Base-by-base conservation (phyloP, 805 yeast species). In the Candida qinlingensis region DNA sequence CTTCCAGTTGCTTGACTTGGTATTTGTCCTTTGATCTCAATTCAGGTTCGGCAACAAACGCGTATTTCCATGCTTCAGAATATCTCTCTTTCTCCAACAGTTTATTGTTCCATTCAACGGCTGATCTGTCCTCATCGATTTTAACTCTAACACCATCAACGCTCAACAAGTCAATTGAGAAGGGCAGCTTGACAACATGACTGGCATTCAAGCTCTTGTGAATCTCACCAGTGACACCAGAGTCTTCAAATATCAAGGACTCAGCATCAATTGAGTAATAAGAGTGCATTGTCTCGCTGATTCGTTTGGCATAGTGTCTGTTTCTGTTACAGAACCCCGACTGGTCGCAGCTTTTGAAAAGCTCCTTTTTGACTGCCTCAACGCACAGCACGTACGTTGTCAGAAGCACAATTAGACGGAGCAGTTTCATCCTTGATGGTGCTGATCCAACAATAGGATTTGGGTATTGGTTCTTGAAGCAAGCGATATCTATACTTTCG, bases 271-370 rank as follows among this genome's bases (percentile, higher is more conserved):
- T 54, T 3, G 71, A 61, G 54, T 78, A 77, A 31, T 73, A 69
- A 1, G 72, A 62, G 25, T 63, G 64, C 39, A 64, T 67, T 1
- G 60, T 53, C 13, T 51, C 45, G 1, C 42, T 6, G 29, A 59
- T 55, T 44, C 58, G 52, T 26, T 39, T 36, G 1, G 88, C 87
- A 61, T 77, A 88, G 49, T 79, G 80, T 47, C 92, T 71, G 59
- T 91, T 87, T 64, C 98, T 75, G 44, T 74, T 67, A 62, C 98
- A 91, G 62, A 91, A 90, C 6, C 96, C 96, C 13, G 89, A 77
- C 58, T 85, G 83, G 6, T 73, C 79, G 65, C 98, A 91, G 11
- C 73, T 79, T 61, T 88, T 87, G 72, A 89, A 85, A 47, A 88
- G 66, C 53, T 82, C 80, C 3, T 77, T 80, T 56, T 84, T 83